Evolutionary conservation across 2,329 filamentous ascomycete genomes (phyloP), one percentile per base, ranked within the genome.

Genomic region (Diaporthe sp.): DNA sequence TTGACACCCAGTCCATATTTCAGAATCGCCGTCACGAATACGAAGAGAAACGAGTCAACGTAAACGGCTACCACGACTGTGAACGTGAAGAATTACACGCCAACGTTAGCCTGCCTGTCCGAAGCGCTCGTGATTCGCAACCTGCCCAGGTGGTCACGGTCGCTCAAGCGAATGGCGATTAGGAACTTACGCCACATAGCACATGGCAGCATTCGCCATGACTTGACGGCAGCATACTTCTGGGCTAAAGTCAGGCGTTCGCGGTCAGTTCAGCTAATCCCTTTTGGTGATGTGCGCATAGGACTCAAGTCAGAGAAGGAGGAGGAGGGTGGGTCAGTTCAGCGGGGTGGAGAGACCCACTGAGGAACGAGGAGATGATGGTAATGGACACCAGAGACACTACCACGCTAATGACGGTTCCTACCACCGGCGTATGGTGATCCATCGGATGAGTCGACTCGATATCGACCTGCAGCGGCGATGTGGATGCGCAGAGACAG

Each of bases 51-150:
- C 0, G 91, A 92, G 77, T 92, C 90, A 75, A 85, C 53, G 78
- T 92, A 93, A 49, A 93, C 90, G 13, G 87, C 84, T 57, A 93
- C 84, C 65, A 92, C 87, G 67, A 93, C 91, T 92, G 70, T 17
- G 12, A 5, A 19, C 4, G 31, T 31, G 22, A 37, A 37, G n/a
- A 25, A n/a, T 19, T 22, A 34, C 19, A 25, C 10, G 13, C 19
- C 46, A 25, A 2, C 22, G 62, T 68, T 31, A 68, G 62, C 62
- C 25, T 44, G 19, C 19, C 31, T 39, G 62, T 25, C 15, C 44
- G 34, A 39, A 12, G 44, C 22, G 15, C 22, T 51, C 12, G 15
- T n/a, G 62, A 17, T 5, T 25, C 31, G 22, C 44, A 19, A 68
- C 6, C 22, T 39, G 44, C 31, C 44, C 9, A 12, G 46, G 10